Base-by-base conservation (phyloP, 2,329 filamentous ascomycete genomes). In the Arthroderma sp. region DNA sequence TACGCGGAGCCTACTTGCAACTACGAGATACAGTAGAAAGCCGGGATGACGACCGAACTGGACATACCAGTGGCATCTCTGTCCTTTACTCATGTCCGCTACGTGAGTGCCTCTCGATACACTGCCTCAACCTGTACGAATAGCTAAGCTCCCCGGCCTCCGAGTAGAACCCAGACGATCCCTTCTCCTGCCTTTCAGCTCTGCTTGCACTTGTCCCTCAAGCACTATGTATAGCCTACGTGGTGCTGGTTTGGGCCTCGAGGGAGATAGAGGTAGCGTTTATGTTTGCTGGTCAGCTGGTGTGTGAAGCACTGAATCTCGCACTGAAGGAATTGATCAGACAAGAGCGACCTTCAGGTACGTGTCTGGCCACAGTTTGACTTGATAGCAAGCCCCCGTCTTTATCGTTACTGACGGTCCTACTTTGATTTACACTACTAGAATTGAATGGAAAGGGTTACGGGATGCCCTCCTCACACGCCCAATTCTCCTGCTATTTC, bases 121-220 rank as follows among this genome's bases (percentile, higher is more conserved):
- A 38, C 22, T 5, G 22, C 29, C 34, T 30, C 47, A 29, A 9
- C 28, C 10, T 6, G 36, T 4, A 38, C 7, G n/a, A 28, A 27
- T 31, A 5, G 9, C 33, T 28, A 8, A 36, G 6, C 7, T n/a
- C 15, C 3, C 4, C 15, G 6, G 38, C 37, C 29, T 42, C 9
- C 40, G 40, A 27, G 47, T 57, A 94, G 87, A 85, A 96, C 67
- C 87, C 93, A 4, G 66, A 78, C 49, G 89, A 96, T 66, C 77
- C 74, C 45, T 48, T 95, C 56, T 96, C 91, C 41, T 85, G 87
- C 66, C 61, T 86, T 40, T 95, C 85, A 63, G 91, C 91, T 55
- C 95, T 85, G 77, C 84, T 98, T 47, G 88, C 93, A 50, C 83
- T 98, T 47, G 76, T 94, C 45, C 91, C 91, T 0, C 91, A 98